Conservation (phyloP, 441 rosid genomes). For the Populus hybrid region DNA sequence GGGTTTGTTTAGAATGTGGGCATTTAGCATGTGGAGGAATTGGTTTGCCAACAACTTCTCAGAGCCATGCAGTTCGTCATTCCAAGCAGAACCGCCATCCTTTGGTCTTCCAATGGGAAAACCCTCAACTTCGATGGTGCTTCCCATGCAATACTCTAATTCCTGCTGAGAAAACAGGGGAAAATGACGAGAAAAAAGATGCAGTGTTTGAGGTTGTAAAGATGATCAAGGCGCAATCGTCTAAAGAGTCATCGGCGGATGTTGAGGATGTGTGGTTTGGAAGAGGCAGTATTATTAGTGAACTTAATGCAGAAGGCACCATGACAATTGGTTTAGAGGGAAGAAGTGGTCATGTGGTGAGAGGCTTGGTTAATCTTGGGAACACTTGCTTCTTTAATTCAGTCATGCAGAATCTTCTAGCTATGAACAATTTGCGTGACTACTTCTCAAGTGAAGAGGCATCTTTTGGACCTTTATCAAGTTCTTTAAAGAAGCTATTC, state of each 20-base stretch:
- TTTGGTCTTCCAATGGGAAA: constrained; percentile 73
- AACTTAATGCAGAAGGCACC: constrained; percentile 36
- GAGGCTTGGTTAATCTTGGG: constrained; percentile 89
- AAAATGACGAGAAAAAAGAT: constrained; percentile 54
- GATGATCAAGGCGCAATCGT: constrained; percentile 51
- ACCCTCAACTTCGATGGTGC: constrained; percentile 84
- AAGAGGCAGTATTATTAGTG: constrained; percentile 50
- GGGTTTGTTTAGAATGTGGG: constrained; percentile 96
- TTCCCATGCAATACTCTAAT: constrained; percentile 57
- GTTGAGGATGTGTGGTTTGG: constrained; percentile 61
- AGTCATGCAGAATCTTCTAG: constrained; percentile 82
- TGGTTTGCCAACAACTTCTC: constrained; percentile 75
- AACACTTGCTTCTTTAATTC: constrained; percentile 97
- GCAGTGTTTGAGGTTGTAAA: constrained; percentile 51
- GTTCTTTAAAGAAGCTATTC: constrained; percentile 66
- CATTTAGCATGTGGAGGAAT: constrained; percentile 80
- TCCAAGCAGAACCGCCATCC: constrained; percentile 60
- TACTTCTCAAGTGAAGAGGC: constrained; percentile 50
- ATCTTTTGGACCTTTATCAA: constrained; percentile 53
- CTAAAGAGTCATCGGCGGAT: constrained; percentile 35
- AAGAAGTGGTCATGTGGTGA: constrained; percentile 47
- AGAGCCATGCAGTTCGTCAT: constrained; percentile 73
- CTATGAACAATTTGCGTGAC: constrained; percentile 53
- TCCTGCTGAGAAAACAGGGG: constrained; percentile 63
- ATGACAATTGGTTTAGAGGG: constrained; percentile 35